Percentiles rank a stretch among this genome's conserved stretches.
These are phyloP conservation scores for Beauveria australis DNA, from an alignment of 2,329 filamentous ascomycete genomes.

Conservation along the genomic window DNA sequence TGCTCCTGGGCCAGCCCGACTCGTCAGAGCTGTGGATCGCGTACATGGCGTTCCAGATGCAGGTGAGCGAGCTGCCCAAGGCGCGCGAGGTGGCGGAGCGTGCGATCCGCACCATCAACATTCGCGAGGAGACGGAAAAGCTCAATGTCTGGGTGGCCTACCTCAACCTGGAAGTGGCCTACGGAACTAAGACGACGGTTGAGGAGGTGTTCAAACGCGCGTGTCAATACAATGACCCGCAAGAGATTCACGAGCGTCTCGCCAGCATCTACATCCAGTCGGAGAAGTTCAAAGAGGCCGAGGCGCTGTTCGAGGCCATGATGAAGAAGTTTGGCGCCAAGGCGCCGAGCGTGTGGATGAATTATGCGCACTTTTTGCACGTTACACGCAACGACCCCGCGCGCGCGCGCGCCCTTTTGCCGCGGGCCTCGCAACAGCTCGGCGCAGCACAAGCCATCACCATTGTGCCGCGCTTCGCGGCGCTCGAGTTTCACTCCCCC, in stretches of 20 bases:
- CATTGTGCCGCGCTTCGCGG: constrained; percentile 79
- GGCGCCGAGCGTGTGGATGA: constrained; percentile 76
- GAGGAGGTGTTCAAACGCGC: constrained; percentile 86
- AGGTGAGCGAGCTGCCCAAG: constrained; percentile 80
- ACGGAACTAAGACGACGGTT: constrained; percentile 72
- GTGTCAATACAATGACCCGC: constrained; percentile 86
- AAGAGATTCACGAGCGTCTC: constrained; percentile 81
- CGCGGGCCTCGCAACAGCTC: constrained; percentile 78
- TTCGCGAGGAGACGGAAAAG: constrained; percentile 85
- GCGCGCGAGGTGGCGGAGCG: constrained; percentile 85
- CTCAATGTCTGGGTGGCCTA: constrained; percentile 92
- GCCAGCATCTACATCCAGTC: constrained; percentile 94
- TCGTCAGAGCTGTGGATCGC: constrained; percentile 90
- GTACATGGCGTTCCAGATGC: constrained; percentile 98
- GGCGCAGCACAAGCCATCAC: constrained; percentile 54
- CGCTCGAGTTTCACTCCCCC: constrained; percentile 79
- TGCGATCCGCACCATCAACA: constrained; percentile 83
- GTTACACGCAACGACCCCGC: constrained; percentile 60
- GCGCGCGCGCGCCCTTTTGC: constrained; percentile 68
- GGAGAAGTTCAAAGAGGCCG: constrained; percentile 74
- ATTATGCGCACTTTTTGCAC: constrained; percentile 91
- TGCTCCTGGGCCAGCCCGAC: constrained; percentile 85
- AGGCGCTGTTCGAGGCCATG: constrained; percentile 77
- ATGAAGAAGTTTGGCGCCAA: constrained; percentile 83
- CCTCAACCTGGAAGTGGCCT: constrained; percentile 88